Evolutionary conservation across 2,329 filamentous ascomycete species (phyloP).

Genomic region (Xylaria arbuscula): DNA sequence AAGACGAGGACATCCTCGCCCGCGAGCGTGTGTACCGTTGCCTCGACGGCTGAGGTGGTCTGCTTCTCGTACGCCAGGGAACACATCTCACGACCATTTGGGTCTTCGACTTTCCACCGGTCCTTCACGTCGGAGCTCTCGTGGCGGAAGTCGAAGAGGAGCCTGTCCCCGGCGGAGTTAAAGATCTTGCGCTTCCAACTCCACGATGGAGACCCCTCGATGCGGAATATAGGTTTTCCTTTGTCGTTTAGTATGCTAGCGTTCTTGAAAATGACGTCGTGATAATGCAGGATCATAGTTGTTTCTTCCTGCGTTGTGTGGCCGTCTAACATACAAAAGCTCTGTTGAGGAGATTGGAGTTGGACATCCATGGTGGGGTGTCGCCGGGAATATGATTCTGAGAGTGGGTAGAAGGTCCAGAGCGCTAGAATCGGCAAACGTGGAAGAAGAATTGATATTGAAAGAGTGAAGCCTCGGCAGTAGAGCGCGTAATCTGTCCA

Average conservation of each 20-base stretch:
- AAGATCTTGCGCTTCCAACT: not conserved
- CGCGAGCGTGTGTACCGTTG: not conserved
- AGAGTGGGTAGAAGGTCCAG: not conserved
- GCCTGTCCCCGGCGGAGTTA: not conserved
- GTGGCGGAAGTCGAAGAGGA: not conserved
- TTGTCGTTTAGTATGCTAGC: not conserved
- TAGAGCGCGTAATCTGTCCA: not conserved
- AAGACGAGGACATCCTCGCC: not conserved
- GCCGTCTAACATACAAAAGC: not conserved
- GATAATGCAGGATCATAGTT: not conserved
- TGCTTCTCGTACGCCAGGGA: not conserved
- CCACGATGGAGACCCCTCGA: not conserved
- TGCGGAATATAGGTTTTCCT: not conserved
- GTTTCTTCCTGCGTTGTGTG: not conserved
- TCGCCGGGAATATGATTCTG: not conserved
- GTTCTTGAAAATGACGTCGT: not conserved
- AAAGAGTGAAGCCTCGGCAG: not conserved
- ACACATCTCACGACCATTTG: not conserved
- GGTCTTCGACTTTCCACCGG: not conserved
- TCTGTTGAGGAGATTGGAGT: not conserved
- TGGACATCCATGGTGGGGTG: not conserved
- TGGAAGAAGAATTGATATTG: not conserved
- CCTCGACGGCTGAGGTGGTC: not conserved
- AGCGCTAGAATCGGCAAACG: not conserved
- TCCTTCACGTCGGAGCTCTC: not conserved